Evolutionary conservation across 371 early-diverging fungal species (phyloP), one percentile per base, ranked within the genome.

Genomic region (Mucor saturninus): DNA sequence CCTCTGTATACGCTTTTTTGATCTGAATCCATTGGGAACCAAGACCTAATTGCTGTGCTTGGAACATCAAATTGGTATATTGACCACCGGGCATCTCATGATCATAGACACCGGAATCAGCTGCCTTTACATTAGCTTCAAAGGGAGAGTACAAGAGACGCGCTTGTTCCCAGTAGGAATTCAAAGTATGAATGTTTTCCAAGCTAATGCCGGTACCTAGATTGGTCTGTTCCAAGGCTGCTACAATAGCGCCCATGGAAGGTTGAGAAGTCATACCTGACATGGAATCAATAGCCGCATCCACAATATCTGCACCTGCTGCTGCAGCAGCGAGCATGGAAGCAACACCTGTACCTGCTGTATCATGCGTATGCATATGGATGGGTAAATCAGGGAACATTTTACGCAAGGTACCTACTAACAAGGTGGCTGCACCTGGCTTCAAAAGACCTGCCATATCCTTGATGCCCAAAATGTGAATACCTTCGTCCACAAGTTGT

Each of bases 21-120:
- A 97, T 90, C 74, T 94, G 91, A 60, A 87, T 88, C 97, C 97
- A 97, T 64, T 88, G 86, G 13, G 91, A 85, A 42, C 97, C 97
- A 21, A 97, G 83, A 6, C 97, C 97, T 29, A 96, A 83, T 60
- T 91, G 91, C 67, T 92, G 91, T 35, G 94, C 90, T 79, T 97
- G 96, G 92, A 97, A 97, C 83, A 95, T 86, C 61, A 97, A 74
- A 77, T 97, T 97, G 55, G 97, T 97, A 83, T 96, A 97, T 77
- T 97, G 93, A 39, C 92, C 95, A 54, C 97, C 97, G 43, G 97
- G 96, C 96, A 97, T 96, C 80, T 96, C 95, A 75, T 94, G 94
- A 38, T 86, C 83, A 72, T 95, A 97, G 10, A 97, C 96, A 28
- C 93, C 91, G 5, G 95, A 91, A 68, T 95, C 96, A 5, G 89